Conservation (phyloP, 2,329 filamentous ascomycete species). For the Fusarium verrucosum region DNA sequence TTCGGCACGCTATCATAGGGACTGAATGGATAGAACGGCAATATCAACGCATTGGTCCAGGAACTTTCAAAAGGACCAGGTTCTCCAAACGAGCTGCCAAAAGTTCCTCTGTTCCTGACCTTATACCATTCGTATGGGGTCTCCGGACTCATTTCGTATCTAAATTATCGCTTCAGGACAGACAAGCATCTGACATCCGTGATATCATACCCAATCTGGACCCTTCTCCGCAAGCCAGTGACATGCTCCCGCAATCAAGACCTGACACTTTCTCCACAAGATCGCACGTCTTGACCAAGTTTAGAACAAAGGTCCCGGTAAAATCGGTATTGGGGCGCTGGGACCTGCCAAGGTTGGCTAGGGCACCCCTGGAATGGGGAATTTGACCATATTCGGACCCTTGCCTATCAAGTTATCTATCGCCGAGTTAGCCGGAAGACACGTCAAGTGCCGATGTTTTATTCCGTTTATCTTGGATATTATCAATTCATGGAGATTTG, state of each 20-base stretch:
- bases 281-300: not conserved
- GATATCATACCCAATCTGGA: not conserved
- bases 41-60: not conserved
- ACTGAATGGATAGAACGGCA: conserved; percentile 12
- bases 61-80: conserved; percentile 14
- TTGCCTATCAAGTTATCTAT: not conserved
- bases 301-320: conserved; percentile 12
- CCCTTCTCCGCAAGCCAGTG: conserved; percentile 1
- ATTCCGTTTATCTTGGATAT: not conserved
- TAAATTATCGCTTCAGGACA: not conserved
- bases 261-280: not conserved
- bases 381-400: not conserved
- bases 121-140: conserved; percentile 1
- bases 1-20: conserved; percentile 23
- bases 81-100: not conserved
- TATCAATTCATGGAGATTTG: not conserved
- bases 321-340: not conserved
- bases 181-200: too few species aligned
- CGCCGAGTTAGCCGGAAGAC: conserved; percentile 18
- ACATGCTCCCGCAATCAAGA: conserved; percentile 6
- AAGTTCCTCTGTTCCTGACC: conserved; percentile 15
- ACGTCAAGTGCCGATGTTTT: not conserved
- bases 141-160: conserved; percentile 11
- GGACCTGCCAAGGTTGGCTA: conserved; percentile 14
- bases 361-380: conserved; percentile 10